phyloP scores from a whole-genome alignment of 352 stramenopile genomes.

The Pythium periplocum region DNA sequence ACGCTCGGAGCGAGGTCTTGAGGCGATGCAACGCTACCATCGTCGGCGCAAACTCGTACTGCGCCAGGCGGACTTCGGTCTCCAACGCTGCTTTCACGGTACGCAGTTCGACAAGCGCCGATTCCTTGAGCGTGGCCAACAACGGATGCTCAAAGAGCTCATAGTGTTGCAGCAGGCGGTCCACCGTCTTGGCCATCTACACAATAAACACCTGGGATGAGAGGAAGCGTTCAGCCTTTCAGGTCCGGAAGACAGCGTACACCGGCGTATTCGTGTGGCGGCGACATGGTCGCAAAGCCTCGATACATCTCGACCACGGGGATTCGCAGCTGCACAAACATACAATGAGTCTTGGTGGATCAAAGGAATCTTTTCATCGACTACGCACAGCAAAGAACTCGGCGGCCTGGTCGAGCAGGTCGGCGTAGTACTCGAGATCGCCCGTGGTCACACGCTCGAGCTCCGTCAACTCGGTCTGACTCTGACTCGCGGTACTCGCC shows the following conservation, averaged over 20 bases:
- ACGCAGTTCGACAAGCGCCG: conserved; percentile 63
- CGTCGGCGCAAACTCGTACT: conserved; percentile 75
- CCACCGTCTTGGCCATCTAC: conserved; percentile 39
- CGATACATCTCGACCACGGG: conserved; percentile 75
- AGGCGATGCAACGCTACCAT: conserved; percentile 70
- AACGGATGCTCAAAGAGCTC: conserved; percentile 67
- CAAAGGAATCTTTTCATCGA: neutral
- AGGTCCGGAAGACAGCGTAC: conserved; percentile 20
- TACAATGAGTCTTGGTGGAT: conserved; percentile 1
- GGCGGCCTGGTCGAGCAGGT: conserved; percentile 63
- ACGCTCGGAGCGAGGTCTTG: conserved; percentile 54
- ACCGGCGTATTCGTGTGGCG: conserved; percentile 46
- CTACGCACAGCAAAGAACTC: conserved; percentile 71
- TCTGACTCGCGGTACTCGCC: conserved; percentile 1
- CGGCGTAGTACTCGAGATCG: conserved; percentile 70
- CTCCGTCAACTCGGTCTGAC: conserved; percentile 13
- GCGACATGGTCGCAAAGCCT: conserved; percentile 35
- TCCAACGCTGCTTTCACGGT: conserved; percentile 62
- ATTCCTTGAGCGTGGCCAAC: conserved; percentile 61
- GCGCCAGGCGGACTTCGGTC: conserved; percentile 55
- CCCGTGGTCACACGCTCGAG: conserved; percentile 23
- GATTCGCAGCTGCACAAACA: conserved; percentile 40
- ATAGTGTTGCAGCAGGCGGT: conserved; percentile 47
- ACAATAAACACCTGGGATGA: conserved; percentile 13
- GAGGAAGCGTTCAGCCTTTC: neutral